Base-by-base conservation (phyloP, 306 rosid genomes). In the Trifolium subterraneum region DNA sequence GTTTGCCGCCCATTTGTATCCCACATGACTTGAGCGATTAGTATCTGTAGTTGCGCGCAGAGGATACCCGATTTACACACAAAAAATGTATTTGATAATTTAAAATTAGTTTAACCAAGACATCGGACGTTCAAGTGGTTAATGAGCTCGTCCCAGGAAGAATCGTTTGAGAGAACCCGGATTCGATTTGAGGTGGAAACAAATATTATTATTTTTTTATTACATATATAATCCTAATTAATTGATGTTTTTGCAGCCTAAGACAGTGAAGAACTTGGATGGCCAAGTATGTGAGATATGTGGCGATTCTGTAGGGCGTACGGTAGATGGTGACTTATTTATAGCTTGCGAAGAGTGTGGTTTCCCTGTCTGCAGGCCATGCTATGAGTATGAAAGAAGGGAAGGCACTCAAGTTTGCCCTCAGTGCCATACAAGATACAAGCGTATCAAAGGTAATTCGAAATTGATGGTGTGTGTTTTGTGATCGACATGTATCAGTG, bases 341-440 rank as follows among this genome's bases (percentile, higher is more conserved):
- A 89, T 94, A 38, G 99, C 99, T 25, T 94, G 99, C 81, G 94
- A 94, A 74, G 99, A 94, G 81, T 94, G 99, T 74, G 99, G 99
- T 44, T 94, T 94, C 76, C 99, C 99, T 0, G 97, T 81, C 4
- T 94, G 99, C 79, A 89, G 99, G 73, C 96, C 97, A 20, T 94
- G 99, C 73, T 94, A 94, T 76, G 99, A 94, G 89, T 94, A 94
- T 69, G 99, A 94, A 84, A 81, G 99, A 38, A 84, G 95, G 79
- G 99, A 94, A 87, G 99, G 99, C 55, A 84, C 88, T 74, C 99
- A 94, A 72, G 81, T 78, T 75, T 94, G 99, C 61, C 99, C 99
- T 52, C 99, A 94, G 74, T 94, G 99, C 79, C 95, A 87, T 70
- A 94, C 99, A 64, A 77, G 96, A 86, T 94, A 82, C 87, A 94